Conservation (phyloP, 75 land plant species). For the Gnetum montanum region DNA sequence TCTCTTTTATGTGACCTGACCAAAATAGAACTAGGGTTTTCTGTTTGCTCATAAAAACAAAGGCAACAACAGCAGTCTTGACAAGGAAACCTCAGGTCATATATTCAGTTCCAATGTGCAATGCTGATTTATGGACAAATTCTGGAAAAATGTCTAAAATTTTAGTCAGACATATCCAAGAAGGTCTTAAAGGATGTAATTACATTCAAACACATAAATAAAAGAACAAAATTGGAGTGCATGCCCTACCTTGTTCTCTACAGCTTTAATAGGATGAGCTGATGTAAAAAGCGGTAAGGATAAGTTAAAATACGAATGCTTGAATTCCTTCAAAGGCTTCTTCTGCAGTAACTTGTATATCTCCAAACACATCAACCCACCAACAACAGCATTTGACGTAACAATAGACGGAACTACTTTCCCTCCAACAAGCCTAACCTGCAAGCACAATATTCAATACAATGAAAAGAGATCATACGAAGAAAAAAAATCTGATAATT, state of each 20-base stretch:
- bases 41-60: too few relatives aligned
- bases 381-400: slow-evolving; percentile 35
- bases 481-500: too few relatives aligned
- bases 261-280: slow-evolving; percentile 41
- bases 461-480: too few relatives aligned
- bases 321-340: slow-evolving; percentile 27
- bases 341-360: slow-evolving; percentile 30
- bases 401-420: slow-evolving; percentile 32
- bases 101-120: too few relatives aligned
- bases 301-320: slow-evolving; percentile 40
- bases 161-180: too few relatives aligned
- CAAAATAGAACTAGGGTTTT: too few relatives aligned
- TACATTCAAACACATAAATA: background rate
- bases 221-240: background rate
- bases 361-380: slow-evolving; percentile 50
- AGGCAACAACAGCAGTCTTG: too few relatives aligned
- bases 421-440: slow-evolving; percentile 48
- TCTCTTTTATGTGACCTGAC: too few relatives aligned
- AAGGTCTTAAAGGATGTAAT: background rate
- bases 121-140: too few relatives aligned
- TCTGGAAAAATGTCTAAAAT: too few relatives aligned
- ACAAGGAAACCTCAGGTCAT: too few relatives aligned
- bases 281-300: slow-evolving; percentile 30
- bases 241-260: slow-evolving; percentile 25
- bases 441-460: too few relatives aligned